Evolutionary conservation across 441 rosid genomes (phyloP), one percentile per base, ranked within the genome.

Genomic region (Brassica hybrid): DNA sequence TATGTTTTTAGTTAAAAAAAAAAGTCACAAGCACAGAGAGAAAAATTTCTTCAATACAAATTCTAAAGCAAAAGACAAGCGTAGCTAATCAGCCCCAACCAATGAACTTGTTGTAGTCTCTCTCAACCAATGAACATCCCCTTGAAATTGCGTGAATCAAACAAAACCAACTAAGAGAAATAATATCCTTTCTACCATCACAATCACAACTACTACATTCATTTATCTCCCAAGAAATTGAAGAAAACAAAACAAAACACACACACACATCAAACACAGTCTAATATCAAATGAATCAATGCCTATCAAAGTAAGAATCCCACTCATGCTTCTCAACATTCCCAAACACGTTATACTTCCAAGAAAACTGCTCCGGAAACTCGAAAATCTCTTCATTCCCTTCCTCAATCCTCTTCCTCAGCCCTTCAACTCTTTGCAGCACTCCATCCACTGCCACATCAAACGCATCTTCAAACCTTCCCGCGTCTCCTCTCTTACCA

Each of bases 391-490:
- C 79, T 25, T 76, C 69, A 7, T 80, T 72, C 7, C 91, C 89
- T 18, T 80, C 79, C 10, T 65, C 76, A 3, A 81, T 80, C 72
- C 75, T 81, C 64, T 76, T 79, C 81, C 90, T 84, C 1, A 87
- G 67, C 1, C 65, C 81, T 7, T 83, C 83, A 2, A 88, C 71
- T 76, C 97, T 89, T 14, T 86, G 82, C 30, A 94, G 77, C 38
- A 92, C 92, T 1, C 90, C 93, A 13, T 90, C 84, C 0, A 94
- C 74, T 0, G 92, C 83, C 0, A 89, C 83, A 52, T 94, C 97
- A 81, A 94, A 92, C 14, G 95, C 97, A 67, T 94, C 98, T 77
- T 88, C 92, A 59, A 83, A 78, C 14, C 81, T 82, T 71, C 84
- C 85, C 67, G 85, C n/a, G 17, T 79, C 83, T 4, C 82, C 79